Conservation (phyloP, 345 rosid genomes). For the Dimocarpus longan region DNA sequence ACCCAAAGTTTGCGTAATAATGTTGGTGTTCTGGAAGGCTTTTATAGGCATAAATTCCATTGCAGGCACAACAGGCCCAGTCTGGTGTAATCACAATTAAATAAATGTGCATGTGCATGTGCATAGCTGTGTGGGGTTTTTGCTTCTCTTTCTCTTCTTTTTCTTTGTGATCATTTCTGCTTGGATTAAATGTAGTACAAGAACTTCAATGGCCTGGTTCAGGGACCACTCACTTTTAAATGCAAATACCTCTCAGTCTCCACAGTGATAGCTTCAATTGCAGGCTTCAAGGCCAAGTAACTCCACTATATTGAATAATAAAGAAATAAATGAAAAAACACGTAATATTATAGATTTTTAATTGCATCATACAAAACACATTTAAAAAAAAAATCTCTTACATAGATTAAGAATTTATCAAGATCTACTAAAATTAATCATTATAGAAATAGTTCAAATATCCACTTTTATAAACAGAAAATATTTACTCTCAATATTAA, state of each 20-base stretch:
- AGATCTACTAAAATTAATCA: no score
- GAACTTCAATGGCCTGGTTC: constrained; percentile 2
- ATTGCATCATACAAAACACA: no score
- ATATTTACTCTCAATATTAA: no score
- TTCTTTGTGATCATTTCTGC: background rate
- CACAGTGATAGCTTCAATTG: constrained; percentile 1
- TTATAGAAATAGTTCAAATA: no score
- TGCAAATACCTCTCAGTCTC: constrained; percentile 13
- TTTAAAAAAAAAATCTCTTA: no score
- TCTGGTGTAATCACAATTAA: background rate
- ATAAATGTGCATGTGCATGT: background rate
- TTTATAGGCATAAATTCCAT: background rate
- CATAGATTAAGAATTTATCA: no score
- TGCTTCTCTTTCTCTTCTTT: background rate
- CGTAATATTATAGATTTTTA: no score
- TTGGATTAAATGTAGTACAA: background rate
- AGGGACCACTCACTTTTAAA: constrained; percentile 28
- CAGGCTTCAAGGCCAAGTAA: background rate
- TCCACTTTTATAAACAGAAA: no score
- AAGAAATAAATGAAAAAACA: no score
- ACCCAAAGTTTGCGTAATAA: constrained; percentile 14
- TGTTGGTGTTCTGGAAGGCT: background rate
- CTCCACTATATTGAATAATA: no score
- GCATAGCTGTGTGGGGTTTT: background rate
- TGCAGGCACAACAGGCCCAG: constrained; percentile 15